phyloP scores from a whole-genome alignment of 768 basidiomycete species.

The Russula sp. region DNA sequence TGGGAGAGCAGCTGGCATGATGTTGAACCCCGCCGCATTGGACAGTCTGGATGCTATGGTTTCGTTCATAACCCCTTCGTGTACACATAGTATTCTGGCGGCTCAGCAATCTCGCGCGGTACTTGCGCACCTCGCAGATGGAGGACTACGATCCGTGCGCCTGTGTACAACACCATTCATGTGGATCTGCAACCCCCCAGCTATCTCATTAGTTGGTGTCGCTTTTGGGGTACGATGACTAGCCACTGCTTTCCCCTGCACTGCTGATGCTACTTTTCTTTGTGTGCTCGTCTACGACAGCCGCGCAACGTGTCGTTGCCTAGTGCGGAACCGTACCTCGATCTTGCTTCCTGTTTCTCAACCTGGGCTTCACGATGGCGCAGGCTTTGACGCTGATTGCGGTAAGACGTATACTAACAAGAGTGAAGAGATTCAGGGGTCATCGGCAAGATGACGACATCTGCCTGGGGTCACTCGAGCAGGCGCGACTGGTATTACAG shows the following conservation, averaged over 20 bases:
- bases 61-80: slow-evolving; percentile 26
- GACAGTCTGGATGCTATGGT: slow-evolving; percentile 40
- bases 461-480: too few relatives aligned
- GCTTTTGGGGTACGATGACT: slow-evolving; percentile 30
- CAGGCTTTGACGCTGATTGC: slow-evolving; percentile 49
- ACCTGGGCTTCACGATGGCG: slow-evolving; percentile 48
- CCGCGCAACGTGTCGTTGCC: slow-evolving; percentile 54
- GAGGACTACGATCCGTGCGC: slow-evolving; percentile 48
- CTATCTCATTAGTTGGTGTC: slow-evolving; percentile 38
- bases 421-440: too few relatives aligned
- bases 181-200: slow-evolving; percentile 55
- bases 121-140: slow-evolving; percentile 34
- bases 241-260: slow-evolving; percentile 47
- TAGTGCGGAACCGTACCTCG: slow-evolving; percentile 59
- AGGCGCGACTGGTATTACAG: too few relatives aligned
- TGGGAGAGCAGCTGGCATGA: slow-evolving; percentile 47
- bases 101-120: neutral
- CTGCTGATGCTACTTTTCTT: slow-evolving; percentile 82
- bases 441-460: too few relatives aligned
- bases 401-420: too few relatives aligned
- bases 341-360: slow-evolving; percentile 50
- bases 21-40: slow-evolving; percentile 41
- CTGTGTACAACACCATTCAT: slow-evolving; percentile 64
- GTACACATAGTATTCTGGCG: neutral
- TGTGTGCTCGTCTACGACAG: slow-evolving; percentile 43